A percentile compares a stretch with the other conserved stretches of the same genome.
These are phyloP conservation scores for Phytophthora sojae DNA, from an alignment of 352 stramenopile species.

Conservation along the genomic window DNA sequence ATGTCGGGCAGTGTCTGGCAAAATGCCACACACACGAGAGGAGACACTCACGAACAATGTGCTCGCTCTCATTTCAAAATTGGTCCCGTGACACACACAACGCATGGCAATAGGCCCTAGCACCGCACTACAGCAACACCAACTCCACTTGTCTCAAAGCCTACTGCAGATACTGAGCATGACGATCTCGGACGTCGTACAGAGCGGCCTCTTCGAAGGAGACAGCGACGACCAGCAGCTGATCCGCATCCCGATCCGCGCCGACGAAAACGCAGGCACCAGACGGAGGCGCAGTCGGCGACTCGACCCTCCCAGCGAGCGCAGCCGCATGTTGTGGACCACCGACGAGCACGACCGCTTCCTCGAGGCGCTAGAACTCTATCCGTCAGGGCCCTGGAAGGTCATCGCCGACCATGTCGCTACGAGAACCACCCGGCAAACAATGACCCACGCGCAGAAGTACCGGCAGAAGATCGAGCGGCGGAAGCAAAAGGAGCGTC, in stretches of 20 bases:
- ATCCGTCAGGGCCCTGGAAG: constrained; percentile 40
- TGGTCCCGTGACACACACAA: constrained; percentile 11
- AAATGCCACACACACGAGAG: constrained; percentile 17
- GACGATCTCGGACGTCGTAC: constrained; percentile 31
- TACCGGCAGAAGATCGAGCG: constrained; percentile 46
- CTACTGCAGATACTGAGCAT: constrained; percentile 7
- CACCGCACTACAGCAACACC: not conserved
- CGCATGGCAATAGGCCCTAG: constrained; percentile 7
- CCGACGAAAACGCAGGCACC: constrained; percentile 5
- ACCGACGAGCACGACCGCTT: constrained; percentile 47
- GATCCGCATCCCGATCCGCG: constrained; percentile 31
- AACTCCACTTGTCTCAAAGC: not conserved
- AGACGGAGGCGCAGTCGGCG: constrained; percentile 22
- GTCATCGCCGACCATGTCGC: constrained; percentile 38
- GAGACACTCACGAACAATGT: not conserved
- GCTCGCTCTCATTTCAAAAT: constrained; percentile 23
- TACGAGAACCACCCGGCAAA: constrained; percentile 35
- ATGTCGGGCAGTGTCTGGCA: constrained; percentile 21
- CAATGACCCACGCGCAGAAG: constrained; percentile 52
- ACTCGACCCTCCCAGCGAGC: constrained; percentile 23
- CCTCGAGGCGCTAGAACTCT: constrained; percentile 42
- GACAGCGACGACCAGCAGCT: constrained; percentile 34
- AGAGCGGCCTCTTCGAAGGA: constrained; percentile 28
- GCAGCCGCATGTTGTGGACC: constrained; percentile 38
- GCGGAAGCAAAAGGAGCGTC: constrained; percentile 8